phyloP scores from a whole-genome alignment of 805 yeast species.

The Scheffersomyces stipitis region DNA sequence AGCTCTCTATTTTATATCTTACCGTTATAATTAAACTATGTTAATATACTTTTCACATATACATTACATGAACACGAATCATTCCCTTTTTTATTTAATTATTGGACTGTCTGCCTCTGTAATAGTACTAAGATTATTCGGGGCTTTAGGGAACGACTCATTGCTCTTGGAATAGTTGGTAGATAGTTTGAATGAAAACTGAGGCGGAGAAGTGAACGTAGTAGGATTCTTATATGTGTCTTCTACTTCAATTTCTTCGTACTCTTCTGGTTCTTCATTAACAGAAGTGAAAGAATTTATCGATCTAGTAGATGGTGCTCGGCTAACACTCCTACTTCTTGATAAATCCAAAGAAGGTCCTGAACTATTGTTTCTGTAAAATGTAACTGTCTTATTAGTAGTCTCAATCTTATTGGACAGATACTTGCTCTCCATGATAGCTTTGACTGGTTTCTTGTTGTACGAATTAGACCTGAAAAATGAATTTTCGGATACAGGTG shows the following conservation, averaged over 20 bases:
- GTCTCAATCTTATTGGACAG: slow-evolving; percentile 37
- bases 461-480: slow-evolving; percentile 39
- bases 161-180: slow-evolving; percentile 5
- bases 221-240: not conserved
- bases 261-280: slow-evolving; percentile 25
- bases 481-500: slow-evolving; percentile 3
- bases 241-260: slow-evolving; percentile 8
- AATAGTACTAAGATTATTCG: slow-evolving; percentile 19
- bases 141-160: slow-evolving; percentile 10
- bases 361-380: slow-evolving; percentile 29
- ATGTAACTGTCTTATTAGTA: slow-evolving; percentile 41
- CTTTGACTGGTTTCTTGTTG: slow-evolving; percentile 35
- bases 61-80: no score
- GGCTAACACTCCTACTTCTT: slow-evolving; percentile 20
- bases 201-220: not conserved
- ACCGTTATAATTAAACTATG: no score
- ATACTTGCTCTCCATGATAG: slow-evolving; percentile 19
- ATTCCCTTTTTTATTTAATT: no score
- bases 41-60: no score
- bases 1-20: no score
- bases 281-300: slow-evolving; percentile 26
- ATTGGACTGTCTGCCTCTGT: slow-evolving; percentile 20
- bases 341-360: slow-evolving; percentile 12
- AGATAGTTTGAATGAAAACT: not conserved
- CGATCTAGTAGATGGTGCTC: slow-evolving; percentile 32